A percentile compares a stretch with the other conserved stretches of the same genome.
phyloP scores from a whole-genome alignment of 2,329 filamentous ascomycete genomes.

The Cladosporium velox region DNA sequence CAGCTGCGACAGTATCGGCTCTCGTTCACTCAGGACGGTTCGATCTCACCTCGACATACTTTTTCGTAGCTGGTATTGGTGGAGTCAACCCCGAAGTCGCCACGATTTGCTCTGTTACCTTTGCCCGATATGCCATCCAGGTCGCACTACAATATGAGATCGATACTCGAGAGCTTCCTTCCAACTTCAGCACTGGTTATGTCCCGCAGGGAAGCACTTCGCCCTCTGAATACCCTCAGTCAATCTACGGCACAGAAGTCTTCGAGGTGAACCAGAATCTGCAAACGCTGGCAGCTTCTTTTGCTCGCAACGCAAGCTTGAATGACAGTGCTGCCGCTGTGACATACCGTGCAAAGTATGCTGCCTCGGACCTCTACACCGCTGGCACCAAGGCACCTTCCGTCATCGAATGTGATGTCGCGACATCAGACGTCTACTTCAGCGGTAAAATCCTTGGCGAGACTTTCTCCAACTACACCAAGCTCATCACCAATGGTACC shows the following conservation, averaged over 20 bases:
- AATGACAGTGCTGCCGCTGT: slow-evolving; percentile 41
- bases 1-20: slow-evolving; percentile 66
- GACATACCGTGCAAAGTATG: slow-evolving; percentile 43
- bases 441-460: slow-evolving; percentile 61
- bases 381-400: slow-evolving; percentile 52
- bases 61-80: slow-evolving; percentile 70
- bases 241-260: slow-evolving; percentile 47
- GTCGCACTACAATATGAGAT: slow-evolving; percentile 77
- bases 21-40: slow-evolving; percentile 63
- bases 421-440: slow-evolving; percentile 73
- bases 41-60: slow-evolving; percentile 68
- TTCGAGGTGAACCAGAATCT: slow-evolving; percentile 45
- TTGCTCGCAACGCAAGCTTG: slow-evolving; percentile 39
- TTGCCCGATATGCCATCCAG: slow-evolving; percentile 70
- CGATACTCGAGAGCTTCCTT: slow-evolving; percentile 67
- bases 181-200: slow-evolving; percentile 68
- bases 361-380: slow-evolving; percentile 47
- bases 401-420: slow-evolving; percentile 66
- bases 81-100: slow-evolving; percentile 70
- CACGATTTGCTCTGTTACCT: slow-evolving; percentile 66
- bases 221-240: slow-evolving; percentile 48
- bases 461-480: slow-evolving; percentile 66
- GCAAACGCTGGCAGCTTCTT: slow-evolving; percentile 37
- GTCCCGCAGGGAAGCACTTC: slow-evolving; percentile 61
- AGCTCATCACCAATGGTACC: slow-evolving; percentile 66